phyloP scores from a whole-genome alignment of 1,284 basidiomycete genomes.

The Puccinia horiana region DNA sequence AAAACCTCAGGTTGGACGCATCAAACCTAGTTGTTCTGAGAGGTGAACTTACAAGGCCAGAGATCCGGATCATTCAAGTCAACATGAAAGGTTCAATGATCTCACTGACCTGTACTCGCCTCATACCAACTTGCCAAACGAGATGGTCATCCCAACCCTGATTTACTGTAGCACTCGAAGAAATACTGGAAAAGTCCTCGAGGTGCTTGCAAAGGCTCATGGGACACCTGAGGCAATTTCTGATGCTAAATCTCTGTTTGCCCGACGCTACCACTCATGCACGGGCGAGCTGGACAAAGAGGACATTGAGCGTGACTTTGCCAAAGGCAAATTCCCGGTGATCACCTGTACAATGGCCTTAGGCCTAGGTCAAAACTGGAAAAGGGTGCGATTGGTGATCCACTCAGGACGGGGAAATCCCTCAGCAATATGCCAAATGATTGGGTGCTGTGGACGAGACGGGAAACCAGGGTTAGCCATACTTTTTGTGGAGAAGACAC shows the following conservation, averaged over 20 bases:
- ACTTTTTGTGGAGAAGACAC: not conserved
- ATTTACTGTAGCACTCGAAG: not conserved
- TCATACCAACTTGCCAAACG: not conserved
- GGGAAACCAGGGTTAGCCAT: not conserved
- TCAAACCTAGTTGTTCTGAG: not conserved
- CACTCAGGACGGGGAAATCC: conserved; percentile 16
- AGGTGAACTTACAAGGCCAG: not conserved
- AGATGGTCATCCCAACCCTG: not conserved
- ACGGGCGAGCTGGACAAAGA: conserved; percentile 1
- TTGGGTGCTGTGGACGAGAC: not conserved
- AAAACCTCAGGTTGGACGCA: not conserved
- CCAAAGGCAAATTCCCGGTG: not conserved
- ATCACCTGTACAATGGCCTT: conserved; percentile 23
- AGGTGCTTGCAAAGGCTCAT: not conserved
- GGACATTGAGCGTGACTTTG: not conserved
- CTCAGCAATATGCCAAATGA: not conserved
- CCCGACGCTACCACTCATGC: conserved; percentile 3
- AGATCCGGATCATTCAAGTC: conserved; percentile 8
- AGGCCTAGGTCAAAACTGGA: conserved; percentile 39
- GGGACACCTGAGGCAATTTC: not conserved
- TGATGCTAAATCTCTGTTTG: not conserved
- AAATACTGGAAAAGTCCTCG: not conserved
- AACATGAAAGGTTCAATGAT: not conserved
- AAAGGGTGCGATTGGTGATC: not conserved
- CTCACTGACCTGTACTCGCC: not conserved